phyloP scores from a whole-genome alignment of 352 stramenopile species.

The Phytophthora citricola region DNA sequence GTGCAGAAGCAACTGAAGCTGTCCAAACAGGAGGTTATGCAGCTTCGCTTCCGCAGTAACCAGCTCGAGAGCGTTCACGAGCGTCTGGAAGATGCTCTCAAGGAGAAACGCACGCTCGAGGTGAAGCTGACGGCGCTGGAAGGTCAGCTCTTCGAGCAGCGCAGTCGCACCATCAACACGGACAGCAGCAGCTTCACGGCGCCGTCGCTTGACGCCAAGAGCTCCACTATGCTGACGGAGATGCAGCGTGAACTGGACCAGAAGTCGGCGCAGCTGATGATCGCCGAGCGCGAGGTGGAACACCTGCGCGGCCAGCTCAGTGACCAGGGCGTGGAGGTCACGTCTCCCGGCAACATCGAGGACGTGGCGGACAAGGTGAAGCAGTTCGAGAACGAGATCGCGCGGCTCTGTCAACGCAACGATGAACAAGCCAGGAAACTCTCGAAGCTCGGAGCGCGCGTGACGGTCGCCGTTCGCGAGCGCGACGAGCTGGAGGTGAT shows the following conservation, averaged over 20 bases:
- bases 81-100: slow-evolving; percentile 71
- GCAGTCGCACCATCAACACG: slow-evolving; percentile 63
- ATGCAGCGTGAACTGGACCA: slow-evolving; percentile 68
- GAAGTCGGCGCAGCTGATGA: slow-evolving; percentile 56
- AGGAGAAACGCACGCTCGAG: slow-evolving; percentile 80
- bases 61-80: slow-evolving; percentile 76
- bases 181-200: slow-evolving; percentile 51
- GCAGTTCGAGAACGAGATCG: slow-evolving; percentile 60
- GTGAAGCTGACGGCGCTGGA: slow-evolving; percentile 84
- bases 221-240: slow-evolving; percentile 47
- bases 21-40: slow-evolving; percentile 83
- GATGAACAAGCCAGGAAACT: slow-evolving; percentile 62
- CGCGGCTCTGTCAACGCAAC: slow-evolving; percentile 53
- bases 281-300: slow-evolving; percentile 59
- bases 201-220: slow-evolving; percentile 43
- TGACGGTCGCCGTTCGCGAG: slow-evolving; percentile 55
- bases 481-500: slow-evolving; percentile 71
- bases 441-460: slow-evolving; percentile 52
- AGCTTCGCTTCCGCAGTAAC: slow-evolving; percentile 85
- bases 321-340: slow-evolving; percentile 6
- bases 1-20: slow-evolving; percentile 81
- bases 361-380: slow-evolving; percentile 56
- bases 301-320: slow-evolving; percentile 35
- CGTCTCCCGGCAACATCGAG: slow-evolving; percentile 19
- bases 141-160: slow-evolving; percentile 80